Conservation (phyloP, 306 rosid species). For the Rubus parviflorus region DNA sequence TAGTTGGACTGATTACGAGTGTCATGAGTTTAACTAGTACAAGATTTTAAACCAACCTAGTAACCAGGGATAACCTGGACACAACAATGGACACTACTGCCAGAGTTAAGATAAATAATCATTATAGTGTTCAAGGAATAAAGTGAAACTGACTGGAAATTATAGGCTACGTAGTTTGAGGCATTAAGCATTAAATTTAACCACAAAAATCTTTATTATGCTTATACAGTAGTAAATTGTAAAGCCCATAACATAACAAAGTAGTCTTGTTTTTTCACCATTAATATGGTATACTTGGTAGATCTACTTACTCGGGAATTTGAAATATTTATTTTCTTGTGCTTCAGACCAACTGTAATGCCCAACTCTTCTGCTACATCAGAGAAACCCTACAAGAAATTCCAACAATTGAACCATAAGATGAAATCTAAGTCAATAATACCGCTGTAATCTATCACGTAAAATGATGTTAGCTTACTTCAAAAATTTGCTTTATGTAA, state of each 20-base stretch:
- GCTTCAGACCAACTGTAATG: slow-evolving; percentile 76
- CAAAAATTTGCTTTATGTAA: slow-evolving; percentile 79
- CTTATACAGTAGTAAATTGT: background rate
- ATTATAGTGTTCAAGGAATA: background rate
- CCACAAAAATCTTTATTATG: background rate
- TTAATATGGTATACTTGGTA: background rate
- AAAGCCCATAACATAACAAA: background rate
- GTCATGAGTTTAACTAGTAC: background rate
- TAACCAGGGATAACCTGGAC: background rate
- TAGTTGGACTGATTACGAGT: background rate
- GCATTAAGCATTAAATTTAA: background rate
- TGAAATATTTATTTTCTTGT: slow-evolving; percentile 97
- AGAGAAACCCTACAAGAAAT: slow-evolving; percentile 77
- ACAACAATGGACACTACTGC: background rate
- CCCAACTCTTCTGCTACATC: slow-evolving; percentile 85
- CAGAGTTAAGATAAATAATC: background rate
- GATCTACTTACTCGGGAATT: slow-evolving; percentile 84
- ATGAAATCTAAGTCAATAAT: slow-evolving; percentile 24
- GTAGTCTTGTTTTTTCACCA: background rate
- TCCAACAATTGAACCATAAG: slow-evolving; percentile 20
- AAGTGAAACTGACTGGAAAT: background rate
- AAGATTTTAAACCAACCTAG: background rate
- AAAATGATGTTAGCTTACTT: slow-evolving; percentile 53
- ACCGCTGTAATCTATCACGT: background rate
- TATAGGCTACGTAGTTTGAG: background rate